phyloP scores from a whole-genome alignment of 495 filamentous ascomycete genomes.

The Daldinia concentrica region DNA sequence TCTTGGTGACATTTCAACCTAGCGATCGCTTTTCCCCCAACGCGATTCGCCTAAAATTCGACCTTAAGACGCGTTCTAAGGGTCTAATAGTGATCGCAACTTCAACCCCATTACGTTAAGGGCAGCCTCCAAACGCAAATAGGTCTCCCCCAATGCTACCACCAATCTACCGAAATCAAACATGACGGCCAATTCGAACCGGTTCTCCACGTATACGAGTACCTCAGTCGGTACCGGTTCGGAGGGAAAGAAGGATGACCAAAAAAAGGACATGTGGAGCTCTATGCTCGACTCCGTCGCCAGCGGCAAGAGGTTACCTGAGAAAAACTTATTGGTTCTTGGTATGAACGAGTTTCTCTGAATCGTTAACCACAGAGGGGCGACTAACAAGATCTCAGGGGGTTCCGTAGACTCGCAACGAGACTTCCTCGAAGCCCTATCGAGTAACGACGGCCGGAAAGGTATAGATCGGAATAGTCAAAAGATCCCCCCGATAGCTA shows the following conservation, averaged over 20 bases:
- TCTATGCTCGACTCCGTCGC: slow-evolving; percentile 91
- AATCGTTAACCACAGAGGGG: slow-evolving; percentile 19
- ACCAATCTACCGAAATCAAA: slow-evolving; percentile 38
- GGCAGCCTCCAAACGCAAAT: slow-evolving; percentile 11
- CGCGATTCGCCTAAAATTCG: slow-evolving; percentile 25
- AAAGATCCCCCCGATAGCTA: slow-evolving; percentile 83
- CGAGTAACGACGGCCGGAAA: slow-evolving; percentile 68
- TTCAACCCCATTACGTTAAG: slow-evolving; percentile 3
- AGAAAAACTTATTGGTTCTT: slow-evolving; percentile 89
- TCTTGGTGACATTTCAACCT: slow-evolving; percentile 9
- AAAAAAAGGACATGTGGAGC: slow-evolving; percentile 92
- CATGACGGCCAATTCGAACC: slow-evolving; percentile 66
- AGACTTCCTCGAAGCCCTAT: slow-evolving; percentile 86
- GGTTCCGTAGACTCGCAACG: slow-evolving; percentile 88
- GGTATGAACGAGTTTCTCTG: slow-evolving; percentile 60
- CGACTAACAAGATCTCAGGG: slow-evolving; percentile 61
- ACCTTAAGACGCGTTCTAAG: slow-evolving; percentile 43
- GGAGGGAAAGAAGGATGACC: slow-evolving; percentile 68
- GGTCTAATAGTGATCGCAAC: slow-evolving; percentile 33
- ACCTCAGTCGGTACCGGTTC: slow-evolving; percentile 55
- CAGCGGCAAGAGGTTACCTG: slow-evolving; percentile 87
- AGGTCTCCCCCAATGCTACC: slow-evolving; percentile 41
- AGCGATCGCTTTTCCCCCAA: slow-evolving; percentile 32
- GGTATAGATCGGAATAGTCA: slow-evolving; percentile 65
- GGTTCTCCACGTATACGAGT: slow-evolving; percentile 63